phyloP scores from a whole-genome alignment of 2,329 filamentous ascomycete genomes.

The Fusarium sp. region DNA sequence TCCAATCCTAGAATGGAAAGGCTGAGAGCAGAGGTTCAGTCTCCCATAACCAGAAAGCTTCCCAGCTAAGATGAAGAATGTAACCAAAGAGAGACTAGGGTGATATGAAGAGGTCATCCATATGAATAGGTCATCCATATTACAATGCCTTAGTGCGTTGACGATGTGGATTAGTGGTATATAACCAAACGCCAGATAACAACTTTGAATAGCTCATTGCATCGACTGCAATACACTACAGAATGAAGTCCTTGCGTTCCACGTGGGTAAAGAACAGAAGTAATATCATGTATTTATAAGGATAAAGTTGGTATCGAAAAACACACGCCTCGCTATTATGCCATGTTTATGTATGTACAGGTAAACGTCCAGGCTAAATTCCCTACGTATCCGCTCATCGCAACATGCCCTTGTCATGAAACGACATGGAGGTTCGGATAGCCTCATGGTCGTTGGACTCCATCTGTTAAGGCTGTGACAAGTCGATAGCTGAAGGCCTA shows the following conservation, averaged over 20 bases:
- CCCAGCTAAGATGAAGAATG: too few relatives aligned
- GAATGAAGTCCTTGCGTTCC: background rate
- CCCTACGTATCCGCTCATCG: background rate
- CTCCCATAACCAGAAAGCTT: too few relatives aligned
- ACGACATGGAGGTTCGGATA: background rate
- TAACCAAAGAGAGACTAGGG: too few relatives aligned
- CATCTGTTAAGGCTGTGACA: background rate
- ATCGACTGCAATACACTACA: background rate
- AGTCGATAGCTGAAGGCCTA: background rate
- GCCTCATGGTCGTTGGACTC: background rate
- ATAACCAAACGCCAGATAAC: too few relatives aligned
- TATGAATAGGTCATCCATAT: too few relatives aligned
- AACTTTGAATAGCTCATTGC: background rate
- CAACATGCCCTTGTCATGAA: background rate
- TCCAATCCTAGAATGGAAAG: too few relatives aligned
- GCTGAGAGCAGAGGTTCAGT: too few relatives aligned
- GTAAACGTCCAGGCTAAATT: background rate
- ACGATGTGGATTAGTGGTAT: too few relatives aligned
- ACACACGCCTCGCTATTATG: slow-evolving; percentile 11
- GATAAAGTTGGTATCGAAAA: background rate
- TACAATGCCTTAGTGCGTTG: too few relatives aligned
- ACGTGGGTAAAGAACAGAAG: background rate
- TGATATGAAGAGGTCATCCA: too few relatives aligned
- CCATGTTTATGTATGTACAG: background rate
- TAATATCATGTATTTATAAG: background rate